Percentiles rank a stretch among this genome's conserved stretches.
phyloP scores from a whole-genome alignment of 2,329 filamentous ascomycete genomes.

The Fusarium subglutinans region DNA sequence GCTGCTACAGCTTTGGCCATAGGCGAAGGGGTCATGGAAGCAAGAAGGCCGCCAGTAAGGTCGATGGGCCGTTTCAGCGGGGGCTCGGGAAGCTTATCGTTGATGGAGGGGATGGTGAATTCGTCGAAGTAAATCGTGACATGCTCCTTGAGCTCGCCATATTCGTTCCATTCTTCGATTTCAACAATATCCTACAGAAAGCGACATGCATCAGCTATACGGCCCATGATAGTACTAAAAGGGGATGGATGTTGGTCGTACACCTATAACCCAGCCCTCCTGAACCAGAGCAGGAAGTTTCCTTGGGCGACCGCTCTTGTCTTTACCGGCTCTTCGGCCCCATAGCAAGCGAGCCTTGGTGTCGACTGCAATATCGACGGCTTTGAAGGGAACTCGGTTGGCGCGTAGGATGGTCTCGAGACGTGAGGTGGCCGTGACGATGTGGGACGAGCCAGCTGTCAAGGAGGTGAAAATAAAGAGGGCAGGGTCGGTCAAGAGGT shows the following conservation, averaged over 20 bases:
- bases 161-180: slow-evolving; percentile 99
- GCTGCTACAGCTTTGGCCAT: slow-evolving; percentile 37
- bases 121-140: slow-evolving; percentile 76
- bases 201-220: not conserved
- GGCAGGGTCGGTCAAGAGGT: slow-evolving; percentile 69
- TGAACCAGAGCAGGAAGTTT: slow-evolving; percentile 92
- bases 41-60: slow-evolving; percentile 27
- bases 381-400: slow-evolving; percentile 93
- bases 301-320: slow-evolving; percentile 66
- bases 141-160: slow-evolving; percentile 90
- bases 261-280: slow-evolving; percentile 84
- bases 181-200: slow-evolving; percentile 81
- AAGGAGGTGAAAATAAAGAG: slow-evolving; percentile 97
- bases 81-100: slow-evolving; percentile 58
- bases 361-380: slow-evolving; percentile 90
- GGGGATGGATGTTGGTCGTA: slow-evolving; percentile 59
- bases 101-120: slow-evolving; percentile 65
- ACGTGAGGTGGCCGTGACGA: slow-evolving; percentile 93
- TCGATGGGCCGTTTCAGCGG: slow-evolving; percentile 41
- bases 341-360: slow-evolving; percentile 89
- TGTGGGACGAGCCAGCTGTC: slow-evolving; percentile 93
- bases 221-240: not conserved
- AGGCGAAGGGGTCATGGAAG: slow-evolving; percentile 38
- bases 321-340: slow-evolving; percentile 83
- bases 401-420: slow-evolving; percentile 96